Base-by-base conservation (phyloP, 2,329 filamentous ascomycete genomes). In the Aspergillus candidus region DNA sequence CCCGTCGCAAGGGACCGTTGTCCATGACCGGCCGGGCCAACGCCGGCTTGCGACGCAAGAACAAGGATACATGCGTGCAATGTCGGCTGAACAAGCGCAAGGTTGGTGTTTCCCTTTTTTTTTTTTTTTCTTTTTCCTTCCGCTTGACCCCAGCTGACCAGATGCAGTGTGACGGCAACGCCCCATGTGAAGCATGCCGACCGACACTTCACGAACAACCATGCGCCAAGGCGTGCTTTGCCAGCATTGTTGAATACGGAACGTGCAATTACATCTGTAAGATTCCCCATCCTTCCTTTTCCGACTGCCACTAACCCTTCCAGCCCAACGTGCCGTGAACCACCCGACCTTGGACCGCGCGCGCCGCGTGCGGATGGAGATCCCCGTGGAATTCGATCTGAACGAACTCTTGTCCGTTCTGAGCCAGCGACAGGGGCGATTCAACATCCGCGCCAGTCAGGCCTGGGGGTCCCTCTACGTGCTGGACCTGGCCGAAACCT, bases 181-280 rank as follows among this genome's bases (percentile, higher is more conserved):
- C 66, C 12, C 68, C 68, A 13, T 71, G 68, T 48, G 61, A 66
- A 46, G 67, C 67, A 30, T 71, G 68, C 45, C 60, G 65, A 10
- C 66, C 65, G 13, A 67, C 66, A 6, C 58, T 69, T 13, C 61
- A 68, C 43, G 65, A 69, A 40, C 68, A 71, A 41, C 68, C 69
- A 10, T 72, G 70, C 48, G 66, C 67, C 6, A 63, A 60, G 27
- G 68, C 69, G 22, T 68, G 69, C 46, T 72, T 72, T 44, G 61
- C 67, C 14, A 70, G 63, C 40, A 67, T 72, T 40, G 65, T 72
- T 17, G 65, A 70, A 46, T 67, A 65, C 33, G 69, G 68, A 33
- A 69, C 68, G 4, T 71, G 67, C 54, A 72, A 72, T 45, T 71
- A 70, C 45, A 66, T 72, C 38, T 72, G 69, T 72, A 61, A 42